These are phyloP conservation scores for Fusarium mexicanum DNA, from an alignment of 2,329 filamentous ascomycete genomes.

Conservation along the genomic window DNA sequence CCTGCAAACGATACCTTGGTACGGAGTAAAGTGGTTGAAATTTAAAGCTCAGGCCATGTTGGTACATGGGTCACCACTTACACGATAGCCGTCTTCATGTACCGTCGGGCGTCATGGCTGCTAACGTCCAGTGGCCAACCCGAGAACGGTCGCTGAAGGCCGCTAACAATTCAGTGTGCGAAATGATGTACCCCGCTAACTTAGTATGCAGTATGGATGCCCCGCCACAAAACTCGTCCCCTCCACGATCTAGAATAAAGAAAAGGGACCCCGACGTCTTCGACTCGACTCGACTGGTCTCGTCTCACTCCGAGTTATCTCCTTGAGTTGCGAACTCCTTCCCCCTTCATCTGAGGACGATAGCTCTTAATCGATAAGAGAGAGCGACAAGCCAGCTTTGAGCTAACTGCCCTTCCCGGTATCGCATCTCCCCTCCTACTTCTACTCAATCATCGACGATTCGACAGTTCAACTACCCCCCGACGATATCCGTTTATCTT, in stretches of 20 bases:
- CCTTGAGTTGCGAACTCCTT: constrained; percentile 12
- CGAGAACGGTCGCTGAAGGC: constrained; percentile 32
- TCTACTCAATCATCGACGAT: background rate
- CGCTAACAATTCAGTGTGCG: background rate
- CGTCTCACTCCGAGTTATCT: constrained; percentile 31
- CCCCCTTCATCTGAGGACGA: background rate
- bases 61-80: constrained; percentile 35
- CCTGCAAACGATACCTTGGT: background rate
- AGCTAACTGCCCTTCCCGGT: constrained; percentile 1
- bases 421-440: constrained; percentile 1
- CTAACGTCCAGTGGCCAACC: constrained; percentile 7
- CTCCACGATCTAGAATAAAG: constrained; percentile 25
- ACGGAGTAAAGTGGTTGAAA: constrained; percentile 9
- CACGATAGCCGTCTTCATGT: constrained; percentile 28
- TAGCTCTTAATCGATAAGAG: constrained; percentile 15
- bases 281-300: constrained; percentile 2
- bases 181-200: constrained; percentile 35
- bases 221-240: constrained; percentile 44
- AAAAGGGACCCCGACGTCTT: constrained; percentile 14
- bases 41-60: constrained; percentile 37
- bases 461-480: constrained; percentile 3
- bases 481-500: constrained; percentile 25
- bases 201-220: constrained; percentile 24
- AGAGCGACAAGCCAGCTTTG: background rate
- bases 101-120: constrained; percentile 34